Percentiles rank a stretch among this genome's conserved stretches.
Conservation (phyloP, 2,329 filamentous ascomycete species). For the Raffaelea deltoideospora region DNA sequence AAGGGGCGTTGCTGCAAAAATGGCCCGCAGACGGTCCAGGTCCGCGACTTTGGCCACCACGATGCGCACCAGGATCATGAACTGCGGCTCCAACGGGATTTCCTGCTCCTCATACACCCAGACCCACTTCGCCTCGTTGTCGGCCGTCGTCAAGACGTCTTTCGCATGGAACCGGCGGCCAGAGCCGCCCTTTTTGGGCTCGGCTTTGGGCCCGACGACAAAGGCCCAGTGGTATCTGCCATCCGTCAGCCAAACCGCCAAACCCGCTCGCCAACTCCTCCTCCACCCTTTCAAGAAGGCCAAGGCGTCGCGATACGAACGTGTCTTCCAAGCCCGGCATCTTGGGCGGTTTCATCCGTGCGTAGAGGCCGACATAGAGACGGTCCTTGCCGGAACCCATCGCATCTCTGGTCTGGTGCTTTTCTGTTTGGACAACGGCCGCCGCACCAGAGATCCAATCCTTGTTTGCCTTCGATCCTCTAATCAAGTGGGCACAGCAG, state of each 20-base stretch:
- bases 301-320: too few species aligned
- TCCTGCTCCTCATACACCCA: conserved; percentile 1
- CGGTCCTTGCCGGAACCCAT: conserved; percentile 1
- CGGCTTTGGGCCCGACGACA: conserved; percentile 1
- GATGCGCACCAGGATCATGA: conserved; percentile 2
- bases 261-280: not conserved
- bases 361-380: conserved; percentile 3
- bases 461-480: too few species aligned
- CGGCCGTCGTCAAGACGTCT: not conserved
- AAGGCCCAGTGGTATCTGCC: conserved; percentile 2
- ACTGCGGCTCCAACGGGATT: not conserved
- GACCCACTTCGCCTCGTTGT: not conserved
- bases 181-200: not conserved
- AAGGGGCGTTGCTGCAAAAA: not conserved
- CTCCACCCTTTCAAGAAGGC: too few species aligned
- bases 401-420: too few species aligned
- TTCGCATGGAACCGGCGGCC: conserved; percentile 1
- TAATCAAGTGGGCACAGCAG: too few species aligned
- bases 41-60: conserved; percentile 1
- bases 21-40: not conserved
- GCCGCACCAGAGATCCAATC: too few species aligned
- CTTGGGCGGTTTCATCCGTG: not conserved
- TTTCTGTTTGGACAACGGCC: too few species aligned
- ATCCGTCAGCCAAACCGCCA: not conserved
- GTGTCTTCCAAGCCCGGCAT: conserved; percentile 1